Evolutionary conservation across 768 basidiomycete genomes (phyloP).

Genomic region (Coprinopsis cinerea): DNA sequence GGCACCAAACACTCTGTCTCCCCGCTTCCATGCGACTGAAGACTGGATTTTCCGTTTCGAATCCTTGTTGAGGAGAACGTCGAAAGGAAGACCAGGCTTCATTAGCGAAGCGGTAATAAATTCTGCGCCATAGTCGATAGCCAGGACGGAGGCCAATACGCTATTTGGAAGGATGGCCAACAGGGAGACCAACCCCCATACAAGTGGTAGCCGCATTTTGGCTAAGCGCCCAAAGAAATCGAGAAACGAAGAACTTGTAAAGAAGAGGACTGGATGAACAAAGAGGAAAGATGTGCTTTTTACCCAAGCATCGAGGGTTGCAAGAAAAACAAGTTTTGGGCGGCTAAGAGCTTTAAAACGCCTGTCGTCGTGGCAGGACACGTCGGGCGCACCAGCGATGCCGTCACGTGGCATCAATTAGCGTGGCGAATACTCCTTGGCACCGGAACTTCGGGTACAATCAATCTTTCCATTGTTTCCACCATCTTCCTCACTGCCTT

Average conservation of each 20-base stretch:
- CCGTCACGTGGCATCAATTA: slow-evolving; percentile 10
- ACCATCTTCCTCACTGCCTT: too few species aligned
- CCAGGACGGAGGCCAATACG: slow-evolving; percentile 73
- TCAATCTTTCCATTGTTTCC: too few species aligned
- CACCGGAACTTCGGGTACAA: too few species aligned
- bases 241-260: background rate
- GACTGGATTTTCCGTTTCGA: slow-evolving; percentile 94
- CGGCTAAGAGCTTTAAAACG: slow-evolving; percentile 1
- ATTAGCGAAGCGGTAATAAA: slow-evolving; percentile 96
- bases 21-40: slow-evolving; percentile 87
- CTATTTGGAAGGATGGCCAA: slow-evolving; percentile 35
- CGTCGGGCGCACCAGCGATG: slow-evolving; percentile 3
- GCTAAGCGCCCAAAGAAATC: background rate
- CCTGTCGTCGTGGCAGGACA: slow-evolving; percentile 5
- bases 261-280: background rate
- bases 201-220: slow-evolving; percentile 33
- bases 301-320: slow-evolving; percentile 4
- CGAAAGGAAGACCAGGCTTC: slow-evolving; percentile 92
- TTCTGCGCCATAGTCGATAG: slow-evolving; percentile 97
- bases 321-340: background rate
- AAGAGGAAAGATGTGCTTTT: background rate
- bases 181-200: slow-evolving; percentile 34
- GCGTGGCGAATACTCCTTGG: background rate
- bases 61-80: slow-evolving; percentile 93
- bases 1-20: slow-evolving; percentile 81